These are phyloP conservation scores for Laburnicola sp. DNA, from an alignment of 2,329 filamentous ascomycete species.

Conservation along the genomic window DNA sequence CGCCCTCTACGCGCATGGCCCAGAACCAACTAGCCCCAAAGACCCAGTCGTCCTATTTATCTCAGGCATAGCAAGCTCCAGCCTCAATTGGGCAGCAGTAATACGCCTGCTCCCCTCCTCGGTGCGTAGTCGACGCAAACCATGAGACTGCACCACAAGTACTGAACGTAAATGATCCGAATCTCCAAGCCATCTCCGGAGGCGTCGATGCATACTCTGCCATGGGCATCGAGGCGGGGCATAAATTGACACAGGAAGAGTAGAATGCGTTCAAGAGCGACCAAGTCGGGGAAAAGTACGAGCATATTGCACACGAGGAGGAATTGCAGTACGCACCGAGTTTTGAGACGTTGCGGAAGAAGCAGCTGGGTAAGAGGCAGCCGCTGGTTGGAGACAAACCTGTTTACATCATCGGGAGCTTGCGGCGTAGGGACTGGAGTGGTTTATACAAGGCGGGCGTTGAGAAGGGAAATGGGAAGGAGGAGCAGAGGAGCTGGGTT, in stretches of 20 bases:
- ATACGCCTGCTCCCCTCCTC: slow-evolving; percentile 14
- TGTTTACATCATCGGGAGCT: slow-evolving; percentile 32
- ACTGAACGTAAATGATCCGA: slow-evolving; percentile 17
- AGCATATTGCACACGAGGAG: slow-evolving; percentile 15
- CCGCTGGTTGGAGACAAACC: slow-evolving; percentile 25
- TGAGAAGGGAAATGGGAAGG: slow-evolving; percentile 39
- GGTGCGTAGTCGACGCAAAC: slow-evolving; percentile 23
- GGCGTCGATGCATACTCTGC: slow-evolving; percentile 16
- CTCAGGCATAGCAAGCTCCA: slow-evolving; percentile 16
- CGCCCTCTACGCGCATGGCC: slow-evolving; percentile 13
- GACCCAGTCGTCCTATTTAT: slow-evolving; percentile 14
- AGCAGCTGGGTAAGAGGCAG: slow-evolving; percentile 27
- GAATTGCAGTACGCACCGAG: slow-evolving; percentile 18
- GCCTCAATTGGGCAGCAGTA: slow-evolving; percentile 19
- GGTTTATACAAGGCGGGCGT: slow-evolving; percentile 38
- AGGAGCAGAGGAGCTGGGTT: slow-evolving; percentile 33
- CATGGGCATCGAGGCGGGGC: slow-evolving; percentile 15
- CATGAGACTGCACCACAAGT: slow-evolving; percentile 19
- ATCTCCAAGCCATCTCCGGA: slow-evolving; percentile 11
- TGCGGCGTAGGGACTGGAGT: slow-evolving; percentile 33
- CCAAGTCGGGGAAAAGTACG: slow-evolving; percentile 18
- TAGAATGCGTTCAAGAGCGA: slow-evolving; percentile 20
- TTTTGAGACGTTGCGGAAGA: slow-evolving; percentile 36
- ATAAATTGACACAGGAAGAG: slow-evolving; percentile 22
- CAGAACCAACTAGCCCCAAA: slow-evolving; percentile 11